phyloP scores from a whole-genome alignment of 2,329 filamentous ascomycete species.

The Ophiocordyceps camponoti-floridani region DNA sequence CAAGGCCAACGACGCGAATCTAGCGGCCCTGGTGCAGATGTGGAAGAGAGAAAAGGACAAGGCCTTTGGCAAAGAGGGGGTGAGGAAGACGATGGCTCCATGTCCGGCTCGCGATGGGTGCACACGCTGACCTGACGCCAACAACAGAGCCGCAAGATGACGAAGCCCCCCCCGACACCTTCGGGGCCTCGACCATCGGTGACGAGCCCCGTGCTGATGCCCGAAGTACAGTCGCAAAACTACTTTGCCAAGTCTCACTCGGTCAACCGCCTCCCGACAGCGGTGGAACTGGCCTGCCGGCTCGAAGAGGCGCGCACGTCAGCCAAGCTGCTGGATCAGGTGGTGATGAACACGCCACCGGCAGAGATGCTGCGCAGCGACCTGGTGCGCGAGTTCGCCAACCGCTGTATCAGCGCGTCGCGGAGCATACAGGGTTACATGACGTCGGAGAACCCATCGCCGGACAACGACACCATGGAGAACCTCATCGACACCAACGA shows the following conservation, averaged over 20 bases:
- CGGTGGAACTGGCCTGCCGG: conserved; percentile 61
- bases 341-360: conserved; percentile 69
- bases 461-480: conserved; percentile 88
- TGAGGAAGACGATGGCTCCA: no score
- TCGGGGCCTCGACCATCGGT: conserved; percentile 4
- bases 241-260: conserved; percentile 36
- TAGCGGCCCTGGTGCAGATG: conserved; percentile 59
- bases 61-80: conserved; percentile 11
- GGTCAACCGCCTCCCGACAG: conserved; percentile 39
- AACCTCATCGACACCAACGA: conserved; percentile 91
- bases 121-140: no score
- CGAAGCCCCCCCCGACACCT: conserved; percentile 2
- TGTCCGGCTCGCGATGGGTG: no score
- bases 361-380: conserved; percentile 65
- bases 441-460: conserved; percentile 55
- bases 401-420: conserved; percentile 67
- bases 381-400: conserved; percentile 80
- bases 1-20: conserved; percentile 56
- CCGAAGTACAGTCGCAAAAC: conserved; percentile 28
- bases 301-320: conserved; percentile 84
- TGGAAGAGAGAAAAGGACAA: conserved; percentile 76
- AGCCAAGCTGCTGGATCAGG: conserved; percentile 79
- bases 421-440: conserved; percentile 78
- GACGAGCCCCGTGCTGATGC: conserved; percentile 2
- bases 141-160: conserved; percentile 3